These are phyloP conservation scores for Fraxinus velutina DNA, from an alignment of 305 asterid species.

Conservation along the genomic window DNA sequence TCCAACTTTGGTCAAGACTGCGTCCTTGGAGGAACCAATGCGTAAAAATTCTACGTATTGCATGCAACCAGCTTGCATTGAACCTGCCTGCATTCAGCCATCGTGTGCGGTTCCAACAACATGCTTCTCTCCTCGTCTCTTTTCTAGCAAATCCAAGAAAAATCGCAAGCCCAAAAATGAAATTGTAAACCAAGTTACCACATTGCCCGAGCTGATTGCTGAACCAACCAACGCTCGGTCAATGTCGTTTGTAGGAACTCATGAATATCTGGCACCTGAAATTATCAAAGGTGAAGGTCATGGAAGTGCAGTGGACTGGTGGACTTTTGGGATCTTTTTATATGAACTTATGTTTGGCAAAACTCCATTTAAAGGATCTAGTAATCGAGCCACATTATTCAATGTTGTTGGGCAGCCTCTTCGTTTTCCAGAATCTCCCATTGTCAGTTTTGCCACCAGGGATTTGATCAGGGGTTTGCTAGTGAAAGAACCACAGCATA, in stretches of 20 bases:
- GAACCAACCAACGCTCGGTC: conserved; percentile 81
- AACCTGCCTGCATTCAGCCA: conserved; percentile 63
- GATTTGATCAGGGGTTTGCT: conserved; percentile 73
- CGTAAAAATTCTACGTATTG: conserved; percentile 44
- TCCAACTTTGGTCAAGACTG: conserved; percentile 64
- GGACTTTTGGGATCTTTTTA: conserved; percentile 73
- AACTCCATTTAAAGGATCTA: conserved; percentile 76
- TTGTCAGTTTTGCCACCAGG: conserved; percentile 70
- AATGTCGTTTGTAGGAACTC: conserved; percentile 82
- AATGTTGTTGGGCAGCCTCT: conserved; percentile 82
- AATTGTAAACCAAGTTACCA: conserved; percentile 55
- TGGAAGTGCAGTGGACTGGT: conserved; percentile 88
- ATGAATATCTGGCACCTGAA: conserved; percentile 76
- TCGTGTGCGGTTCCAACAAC: conserved; percentile 63
- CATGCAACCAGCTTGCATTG: conserved; percentile 64
- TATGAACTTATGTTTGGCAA: conserved; percentile 68
- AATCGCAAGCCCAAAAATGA: conserved; percentile 52
- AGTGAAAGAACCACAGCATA: conserved; percentile 71
- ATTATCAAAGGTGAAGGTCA: conserved; percentile 87
- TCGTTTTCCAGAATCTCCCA: conserved; percentile 67
- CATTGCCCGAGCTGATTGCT: conserved; percentile 68
- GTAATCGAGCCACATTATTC: conserved; percentile 68
- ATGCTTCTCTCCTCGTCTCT: conserved; percentile 61
- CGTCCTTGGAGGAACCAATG: conserved; percentile 48
- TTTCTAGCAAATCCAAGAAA: conserved; percentile 60